A percentile compares a stretch with the other conserved stretches of the same genome.
These are phyloP conservation scores for Hura crepitans DNA, from an alignment of 441 rosid species.

Conservation along the genomic window DNA sequence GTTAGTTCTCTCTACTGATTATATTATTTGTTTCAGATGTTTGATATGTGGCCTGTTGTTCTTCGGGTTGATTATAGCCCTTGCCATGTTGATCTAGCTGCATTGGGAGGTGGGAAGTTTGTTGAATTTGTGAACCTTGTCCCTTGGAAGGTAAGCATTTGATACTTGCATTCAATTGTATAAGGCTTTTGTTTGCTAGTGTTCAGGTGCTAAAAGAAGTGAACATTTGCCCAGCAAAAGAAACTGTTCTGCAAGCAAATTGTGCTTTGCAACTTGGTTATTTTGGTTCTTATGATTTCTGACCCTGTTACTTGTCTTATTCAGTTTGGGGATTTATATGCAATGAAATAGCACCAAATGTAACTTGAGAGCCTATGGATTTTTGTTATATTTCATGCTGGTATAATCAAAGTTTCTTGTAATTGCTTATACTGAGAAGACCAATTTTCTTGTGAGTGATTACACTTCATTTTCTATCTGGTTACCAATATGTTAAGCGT, in stretches of 20 bases:
- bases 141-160: conserved; percentile 82
- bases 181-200: neutral
- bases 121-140: conserved; percentile 93
- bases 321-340: neutral
- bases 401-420: neutral
- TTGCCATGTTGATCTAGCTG: conserved; percentile 77
- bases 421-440: neutral
- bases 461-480: neutral
- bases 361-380: neutral
- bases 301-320: neutral
- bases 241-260: neutral
- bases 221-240: neutral
- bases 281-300: neutral
- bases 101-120: conserved; percentile 82
- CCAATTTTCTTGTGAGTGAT: neutral
- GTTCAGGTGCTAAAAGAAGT: neutral
- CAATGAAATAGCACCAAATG: neutral
- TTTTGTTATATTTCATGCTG: neutral
- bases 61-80: conserved; percentile 95
- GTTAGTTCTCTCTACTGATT: conserved; percentile 27
- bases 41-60: conserved; percentile 78
- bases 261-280: neutral
- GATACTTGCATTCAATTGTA: conserved; percentile 5
- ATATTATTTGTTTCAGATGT: conserved; percentile 57
- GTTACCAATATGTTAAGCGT: neutral